Percentiles rank a stretch among this genome's conserved stretches.
Evolutionary conservation across 768 basidiomycete genomes (phyloP).

Genomic region (Russula emetica): DNA sequence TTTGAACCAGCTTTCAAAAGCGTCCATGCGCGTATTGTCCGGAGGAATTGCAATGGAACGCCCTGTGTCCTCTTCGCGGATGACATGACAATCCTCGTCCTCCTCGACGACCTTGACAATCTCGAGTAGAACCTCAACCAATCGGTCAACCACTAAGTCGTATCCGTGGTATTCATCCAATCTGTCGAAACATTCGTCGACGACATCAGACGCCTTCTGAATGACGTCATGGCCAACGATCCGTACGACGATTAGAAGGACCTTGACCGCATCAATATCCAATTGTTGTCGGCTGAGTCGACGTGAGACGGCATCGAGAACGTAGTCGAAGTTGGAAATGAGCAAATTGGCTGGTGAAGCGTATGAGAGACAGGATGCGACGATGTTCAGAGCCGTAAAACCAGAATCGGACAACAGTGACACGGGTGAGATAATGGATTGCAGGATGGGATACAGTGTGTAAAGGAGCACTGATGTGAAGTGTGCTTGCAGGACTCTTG

Average conservation of each 20-base stretch:
- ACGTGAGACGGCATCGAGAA: constrained; percentile 84
- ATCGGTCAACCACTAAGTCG: constrained; percentile 74
- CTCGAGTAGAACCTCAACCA: constrained; percentile 82
- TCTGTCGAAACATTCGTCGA: constrained; percentile 96
- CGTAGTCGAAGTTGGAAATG: constrained; percentile 94
- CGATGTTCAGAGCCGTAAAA: constrained; percentile 61
- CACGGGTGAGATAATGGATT: constrained; percentile 71
- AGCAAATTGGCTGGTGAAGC: constrained; percentile 87
- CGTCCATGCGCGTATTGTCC: constrained; percentile 41
- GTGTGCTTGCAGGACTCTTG: constrained; percentile 66
- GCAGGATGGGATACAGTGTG: constrained; percentile 79
- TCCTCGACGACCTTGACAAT: constrained; percentile 73
- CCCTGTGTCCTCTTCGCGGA: constrained; percentile 21
- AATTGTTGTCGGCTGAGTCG: constrained; percentile 76
- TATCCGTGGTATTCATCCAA: constrained; percentile 97
- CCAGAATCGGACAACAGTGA: constrained; percentile 72
- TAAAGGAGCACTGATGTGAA: constrained; percentile 74
- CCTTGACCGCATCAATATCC: constrained; percentile 84
- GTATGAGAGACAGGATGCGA: constrained; percentile 74
- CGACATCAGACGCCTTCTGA: constrained; percentile 85
- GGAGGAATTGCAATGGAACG: constrained; percentile 6
- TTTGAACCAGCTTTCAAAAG: constrained; percentile 63
- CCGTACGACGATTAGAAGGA: constrained; percentile 78
- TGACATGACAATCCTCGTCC: constrained; percentile 40
- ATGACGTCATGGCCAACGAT: constrained; percentile 86